Percentiles rank a stretch among this genome's conserved stretches.
phyloP scores from a whole-genome alignment of 2,329 filamentous ascomycete species.

The Colletotrichum sp. region DNA sequence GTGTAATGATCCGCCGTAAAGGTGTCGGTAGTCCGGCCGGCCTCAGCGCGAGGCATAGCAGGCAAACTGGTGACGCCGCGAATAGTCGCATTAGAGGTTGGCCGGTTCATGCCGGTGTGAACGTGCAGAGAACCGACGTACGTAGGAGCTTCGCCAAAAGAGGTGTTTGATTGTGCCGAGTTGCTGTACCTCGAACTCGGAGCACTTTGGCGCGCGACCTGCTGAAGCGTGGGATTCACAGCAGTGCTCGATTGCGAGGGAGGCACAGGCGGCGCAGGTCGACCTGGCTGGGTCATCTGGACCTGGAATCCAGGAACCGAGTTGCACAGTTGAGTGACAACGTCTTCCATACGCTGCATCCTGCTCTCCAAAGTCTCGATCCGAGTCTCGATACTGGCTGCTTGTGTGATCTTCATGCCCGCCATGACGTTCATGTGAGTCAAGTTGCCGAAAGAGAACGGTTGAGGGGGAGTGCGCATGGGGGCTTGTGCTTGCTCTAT shows the following conservation, averaged over 20 bases:
- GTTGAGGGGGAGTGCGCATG: constrained; percentile 46
- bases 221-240: constrained; percentile 34
- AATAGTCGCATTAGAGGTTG: constrained; percentile 52
- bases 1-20: constrained; percentile 53
- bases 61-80: constrained; percentile 53
- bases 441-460: constrained; percentile 60
- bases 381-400: constrained; percentile 57
- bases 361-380: constrained; percentile 56
- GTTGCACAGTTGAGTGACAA: constrained; percentile 56
- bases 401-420: constrained; percentile 64
- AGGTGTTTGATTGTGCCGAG: constrained; percentile 46
- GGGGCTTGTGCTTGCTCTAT: constrained; percentile 35
- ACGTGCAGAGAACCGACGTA: constrained; percentile 49
- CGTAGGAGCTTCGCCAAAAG: constrained; percentile 52
- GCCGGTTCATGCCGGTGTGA: constrained; percentile 36
- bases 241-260: constrained; percentile 29
- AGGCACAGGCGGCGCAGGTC: constrained; percentile 28
- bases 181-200: constrained; percentile 35
- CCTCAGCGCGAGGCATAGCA: constrained; percentile 36
- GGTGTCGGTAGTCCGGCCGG: constrained; percentile 21
- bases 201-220: constrained; percentile 27
- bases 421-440: constrained; percentile 50
- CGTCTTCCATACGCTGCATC: constrained; percentile 57
- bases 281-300: constrained; percentile 31
- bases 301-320: constrained; percentile 45